These are phyloP conservation scores for Colletotrichum limetticola DNA, from an alignment of 2,329 filamentous ascomycete genomes.

Conservation along the genomic window DNA sequence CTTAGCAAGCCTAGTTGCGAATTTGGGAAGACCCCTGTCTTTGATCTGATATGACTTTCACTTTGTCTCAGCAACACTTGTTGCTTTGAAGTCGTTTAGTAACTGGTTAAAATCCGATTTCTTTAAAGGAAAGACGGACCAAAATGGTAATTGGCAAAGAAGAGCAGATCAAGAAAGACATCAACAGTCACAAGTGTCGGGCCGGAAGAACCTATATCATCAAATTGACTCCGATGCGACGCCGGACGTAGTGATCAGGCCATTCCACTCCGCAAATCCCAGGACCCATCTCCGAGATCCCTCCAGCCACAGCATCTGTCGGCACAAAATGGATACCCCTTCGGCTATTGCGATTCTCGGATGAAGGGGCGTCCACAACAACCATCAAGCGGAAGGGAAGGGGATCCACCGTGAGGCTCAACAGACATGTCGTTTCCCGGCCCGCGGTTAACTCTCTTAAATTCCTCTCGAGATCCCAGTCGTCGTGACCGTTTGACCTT, in stretches of 20 bases:
- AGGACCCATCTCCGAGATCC: constrained; percentile 14
- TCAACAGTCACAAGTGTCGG: too few species aligned
- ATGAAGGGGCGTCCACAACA: constrained; percentile 28
- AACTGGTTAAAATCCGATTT: neutral
- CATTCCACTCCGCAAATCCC: constrained; percentile 20
- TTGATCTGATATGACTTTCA: neutral
- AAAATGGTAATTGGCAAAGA: neutral
- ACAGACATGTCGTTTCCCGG: constrained; percentile 17
- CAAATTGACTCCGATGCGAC: neutral
- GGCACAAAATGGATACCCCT: constrained; percentile 17
- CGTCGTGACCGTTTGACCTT: neutral
- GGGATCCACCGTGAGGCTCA: constrained; percentile 32
- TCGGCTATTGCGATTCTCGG: constrained; percentile 34
- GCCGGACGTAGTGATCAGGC: constrained; percentile 21
- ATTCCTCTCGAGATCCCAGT: neutral
- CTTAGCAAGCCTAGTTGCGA: neutral
- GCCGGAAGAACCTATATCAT: neutral
- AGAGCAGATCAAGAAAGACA: neutral
- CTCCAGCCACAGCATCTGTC: constrained; percentile 25
- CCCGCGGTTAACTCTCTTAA: neutral
- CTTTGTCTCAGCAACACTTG: constrained; percentile 1
- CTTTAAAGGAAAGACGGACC: neutral
- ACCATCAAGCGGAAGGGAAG: neutral
- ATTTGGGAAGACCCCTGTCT: constrained; percentile 14
- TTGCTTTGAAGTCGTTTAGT: neutral